These are phyloP conservation scores for Xylaria hypoxylon DNA, from an alignment of 2,329 filamentous ascomycete genomes.

Conservation along the genomic window DNA sequence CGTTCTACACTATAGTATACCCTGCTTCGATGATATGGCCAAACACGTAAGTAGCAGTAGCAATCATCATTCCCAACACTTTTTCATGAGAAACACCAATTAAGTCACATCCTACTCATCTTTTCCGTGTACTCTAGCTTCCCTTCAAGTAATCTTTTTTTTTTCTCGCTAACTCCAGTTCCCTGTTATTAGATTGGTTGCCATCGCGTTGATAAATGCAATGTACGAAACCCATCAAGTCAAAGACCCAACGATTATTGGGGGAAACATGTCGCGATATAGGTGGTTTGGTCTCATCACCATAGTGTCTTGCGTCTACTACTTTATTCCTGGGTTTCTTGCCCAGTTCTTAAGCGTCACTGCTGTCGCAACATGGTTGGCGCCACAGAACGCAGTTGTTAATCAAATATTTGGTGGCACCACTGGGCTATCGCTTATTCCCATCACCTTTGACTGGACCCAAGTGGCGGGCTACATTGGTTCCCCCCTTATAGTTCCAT, in stretches of 20 bases:
- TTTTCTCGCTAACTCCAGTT: conserved; percentile 14
- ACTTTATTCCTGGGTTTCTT: conserved; percentile 76
- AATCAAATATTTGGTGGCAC: conserved; percentile 80
- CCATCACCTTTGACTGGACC: conserved; percentile 82
- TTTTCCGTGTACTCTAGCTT: neutral
- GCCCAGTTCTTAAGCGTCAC: conserved; percentile 77
- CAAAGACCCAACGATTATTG: conserved; percentile 64
- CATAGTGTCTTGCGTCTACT: conserved; percentile 70
- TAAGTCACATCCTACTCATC: neutral
- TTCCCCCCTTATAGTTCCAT: conserved; percentile 76
- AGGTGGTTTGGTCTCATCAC: conserved; percentile 72
- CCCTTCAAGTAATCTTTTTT: neutral
- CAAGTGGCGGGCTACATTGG: conserved; percentile 76
- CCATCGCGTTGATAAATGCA: conserved; percentile 75
- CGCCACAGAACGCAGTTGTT: conserved; percentile 73
- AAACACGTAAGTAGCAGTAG: conserved; percentile 42
- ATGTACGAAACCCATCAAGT: conserved; percentile 73
- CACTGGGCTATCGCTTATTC: conserved; percentile 74
- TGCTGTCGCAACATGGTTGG: conserved; percentile 78
- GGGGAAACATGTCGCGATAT: conserved; percentile 75
- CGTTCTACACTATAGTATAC: conserved; percentile 60
- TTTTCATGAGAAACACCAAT: neutral
- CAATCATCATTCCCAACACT: neutral
- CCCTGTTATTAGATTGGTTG: conserved; percentile 66
- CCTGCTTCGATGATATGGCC: conserved; percentile 82